phyloP scores from a whole-genome alignment of 2,329 filamentous ascomycete genomes.

The Talaromyces albobiverticillius region DNA sequence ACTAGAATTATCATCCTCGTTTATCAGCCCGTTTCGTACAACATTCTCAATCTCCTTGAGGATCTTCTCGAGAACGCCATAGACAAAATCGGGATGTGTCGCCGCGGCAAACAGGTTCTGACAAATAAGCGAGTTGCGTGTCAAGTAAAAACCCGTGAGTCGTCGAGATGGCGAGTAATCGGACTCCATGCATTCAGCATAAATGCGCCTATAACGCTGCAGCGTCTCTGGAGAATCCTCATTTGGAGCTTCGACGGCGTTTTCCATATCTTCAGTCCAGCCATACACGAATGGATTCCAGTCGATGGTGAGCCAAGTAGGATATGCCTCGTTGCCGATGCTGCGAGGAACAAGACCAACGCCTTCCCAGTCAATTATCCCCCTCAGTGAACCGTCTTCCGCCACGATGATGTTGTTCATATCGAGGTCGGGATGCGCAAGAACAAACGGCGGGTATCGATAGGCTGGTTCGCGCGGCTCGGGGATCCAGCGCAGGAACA shows the following conservation, averaged over 20 bases:
- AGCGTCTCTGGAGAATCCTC: neutral
- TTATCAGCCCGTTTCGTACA: neutral
- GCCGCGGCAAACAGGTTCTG: neutral
- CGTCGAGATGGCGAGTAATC: neutral
- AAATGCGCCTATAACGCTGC: neutral
- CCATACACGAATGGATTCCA: slow-evolving; percentile 16
- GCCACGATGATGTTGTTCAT: slow-evolving; percentile 30
- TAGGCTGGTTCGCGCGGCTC: neutral
- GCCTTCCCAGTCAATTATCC: slow-evolving; percentile 17
- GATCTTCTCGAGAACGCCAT: neutral
- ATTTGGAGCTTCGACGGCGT: neutral
- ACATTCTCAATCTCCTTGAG: neutral
- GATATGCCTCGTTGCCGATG: slow-evolving; percentile 15
- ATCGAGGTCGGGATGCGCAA: slow-evolving; percentile 29
- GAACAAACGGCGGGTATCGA: slow-evolving; percentile 18
- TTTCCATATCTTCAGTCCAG: slow-evolving; percentile 1
- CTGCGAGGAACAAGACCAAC: slow-evolving; percentile 11
- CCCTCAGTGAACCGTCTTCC: slow-evolving; percentile 14
- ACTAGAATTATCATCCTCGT: neutral
- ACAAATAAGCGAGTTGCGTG: neutral
- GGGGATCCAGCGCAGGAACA: neutral
- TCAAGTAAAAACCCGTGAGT: neutral
- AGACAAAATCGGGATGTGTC: neutral
- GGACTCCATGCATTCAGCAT: neutral
- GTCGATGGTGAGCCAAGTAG: slow-evolving; percentile 17